Conservation (phyloP, 2,329 filamentous ascomycete species). For the Uncinocarpus reesii region DNA sequence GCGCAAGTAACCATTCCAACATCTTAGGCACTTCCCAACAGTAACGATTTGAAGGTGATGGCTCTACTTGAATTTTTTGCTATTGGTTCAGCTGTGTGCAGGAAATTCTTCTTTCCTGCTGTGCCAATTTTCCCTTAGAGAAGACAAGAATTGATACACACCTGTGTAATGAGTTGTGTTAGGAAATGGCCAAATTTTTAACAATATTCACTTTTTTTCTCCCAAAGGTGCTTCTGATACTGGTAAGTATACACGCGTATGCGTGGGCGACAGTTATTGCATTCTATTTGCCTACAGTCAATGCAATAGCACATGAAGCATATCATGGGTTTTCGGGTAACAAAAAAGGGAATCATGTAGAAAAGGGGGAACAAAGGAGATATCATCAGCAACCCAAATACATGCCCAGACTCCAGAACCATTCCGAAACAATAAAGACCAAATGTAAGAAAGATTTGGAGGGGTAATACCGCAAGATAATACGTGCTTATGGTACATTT, state of each 20-base stretch:
- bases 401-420: neutral
- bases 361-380: neutral
- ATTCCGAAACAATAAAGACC: neutral
- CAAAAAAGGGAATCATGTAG: neutral
- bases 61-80: no score
- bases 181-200: no score
- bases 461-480: neutral
- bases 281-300: no score
- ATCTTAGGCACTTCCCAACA: conserved; percentile 20
- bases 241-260: no score
- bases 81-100: no score
- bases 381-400: neutral
- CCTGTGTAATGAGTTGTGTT: no score
- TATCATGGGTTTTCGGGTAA: neutral
- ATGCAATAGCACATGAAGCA: no score
- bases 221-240: no score
- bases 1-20: conserved; percentile 35
- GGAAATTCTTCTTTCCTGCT: neutral
- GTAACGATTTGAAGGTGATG: no score
- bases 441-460: neutral
- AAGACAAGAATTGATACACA: neutral
- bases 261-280: no score
- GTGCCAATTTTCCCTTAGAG: neutral
- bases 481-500: neutral
- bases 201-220: no score